A percentile compares a stretch with the other conserved stretches of the same genome.
These are phyloP conservation scores for Ophiobolus disseminans DNA, from an alignment of 2,329 filamentous ascomycete species.

Conservation along the genomic window DNA sequence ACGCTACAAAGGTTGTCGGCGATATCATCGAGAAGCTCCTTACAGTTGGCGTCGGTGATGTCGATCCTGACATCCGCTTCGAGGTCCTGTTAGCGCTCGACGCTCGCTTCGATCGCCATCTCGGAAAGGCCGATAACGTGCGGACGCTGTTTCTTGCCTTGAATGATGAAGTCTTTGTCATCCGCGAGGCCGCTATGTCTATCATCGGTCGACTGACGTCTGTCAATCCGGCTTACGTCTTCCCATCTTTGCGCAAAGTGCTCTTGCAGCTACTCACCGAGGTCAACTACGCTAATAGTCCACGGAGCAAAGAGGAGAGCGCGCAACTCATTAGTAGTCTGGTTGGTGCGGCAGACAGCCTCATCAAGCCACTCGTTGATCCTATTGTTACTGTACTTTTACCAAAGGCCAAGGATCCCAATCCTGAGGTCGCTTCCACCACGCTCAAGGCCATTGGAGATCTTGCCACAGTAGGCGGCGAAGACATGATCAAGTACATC, in stretches of 20 bases:
- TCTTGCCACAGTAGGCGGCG: conserved; percentile 89
- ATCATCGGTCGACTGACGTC: conserved; percentile 93
- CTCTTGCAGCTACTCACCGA: conserved; percentile 96
- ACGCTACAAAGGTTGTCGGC: conserved; percentile 94
- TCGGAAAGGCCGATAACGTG: conserved; percentile 98
- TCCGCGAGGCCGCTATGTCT: conserved; percentile 91
- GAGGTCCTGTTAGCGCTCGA: conserved; percentile 91
- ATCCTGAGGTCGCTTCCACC: conserved; percentile 87
- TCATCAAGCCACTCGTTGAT: conserved; percentile 96
- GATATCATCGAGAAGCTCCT: conserved; percentile 97
- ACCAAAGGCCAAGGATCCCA: conserved; percentile 85
- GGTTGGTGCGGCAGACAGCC: conserved; percentile 87
- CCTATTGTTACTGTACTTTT: conserved; percentile 95
- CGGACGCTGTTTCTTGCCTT: conserved; percentile 92
- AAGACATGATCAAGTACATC: conserved; percentile 92
- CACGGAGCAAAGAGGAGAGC: conserved; percentile 95
- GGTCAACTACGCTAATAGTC: conserved; percentile 92
- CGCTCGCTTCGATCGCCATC: conserved; percentile 90
- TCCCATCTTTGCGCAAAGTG: conserved; percentile 91
- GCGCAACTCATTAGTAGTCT: conserved; percentile 91
- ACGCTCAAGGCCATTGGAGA: conserved; percentile 96
- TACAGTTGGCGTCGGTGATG: conserved; percentile 92
- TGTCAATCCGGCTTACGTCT: conserved; percentile 95
- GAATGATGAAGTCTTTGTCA: conserved; percentile 92
- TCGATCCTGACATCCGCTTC: conserved; percentile 82